phyloP scores from a whole-genome alignment of 2,329 filamentous ascomycete species.

The Zymoseptoria passerinii region DNA sequence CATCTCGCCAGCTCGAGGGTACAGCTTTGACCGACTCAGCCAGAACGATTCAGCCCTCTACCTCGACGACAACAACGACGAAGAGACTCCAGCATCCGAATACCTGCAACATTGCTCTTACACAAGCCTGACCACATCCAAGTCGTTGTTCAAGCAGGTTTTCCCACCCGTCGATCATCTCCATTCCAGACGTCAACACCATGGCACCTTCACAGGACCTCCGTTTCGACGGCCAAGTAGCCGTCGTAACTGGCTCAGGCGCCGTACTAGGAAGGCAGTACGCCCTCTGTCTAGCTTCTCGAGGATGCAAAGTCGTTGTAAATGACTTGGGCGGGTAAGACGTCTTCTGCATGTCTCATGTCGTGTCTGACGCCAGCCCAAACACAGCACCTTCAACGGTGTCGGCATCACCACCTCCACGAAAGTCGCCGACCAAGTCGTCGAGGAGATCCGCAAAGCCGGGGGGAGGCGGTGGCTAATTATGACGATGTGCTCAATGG shows the following conservation, averaged over 20 bases:
- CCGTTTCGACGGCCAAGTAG: slow-evolving; percentile 77
- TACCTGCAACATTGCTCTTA: too few species aligned
- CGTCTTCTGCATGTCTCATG: neutral
- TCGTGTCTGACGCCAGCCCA: neutral
- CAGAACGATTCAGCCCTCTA: neutral
- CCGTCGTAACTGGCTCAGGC: slow-evolving; percentile 75
- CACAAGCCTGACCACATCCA: too few species aligned
- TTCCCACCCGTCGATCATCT: too few species aligned
- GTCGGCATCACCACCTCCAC: slow-evolving; percentile 72
- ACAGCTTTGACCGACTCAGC: neutral
- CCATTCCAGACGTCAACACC: too few species aligned
- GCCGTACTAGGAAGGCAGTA: slow-evolving; percentile 74
- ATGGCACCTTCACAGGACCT: slow-evolving; percentile 35
- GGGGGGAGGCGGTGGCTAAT: slow-evolving; percentile 95
- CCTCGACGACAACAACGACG: neutral
- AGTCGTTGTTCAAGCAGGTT: too few species aligned
- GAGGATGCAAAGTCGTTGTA: slow-evolving; percentile 86
- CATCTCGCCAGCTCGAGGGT: too few species aligned
- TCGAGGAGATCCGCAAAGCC: slow-evolving; percentile 70
- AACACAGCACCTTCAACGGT: slow-evolving; percentile 65
- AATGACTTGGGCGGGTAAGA: slow-evolving; percentile 69
- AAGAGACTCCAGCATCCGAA: neutral
- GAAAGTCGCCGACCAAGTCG: slow-evolving; percentile 65
- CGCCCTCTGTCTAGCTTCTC: slow-evolving; percentile 76
- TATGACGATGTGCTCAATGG: slow-evolving; percentile 90